Percentiles rank a stretch among this genome's conserved stretches.
These are phyloP conservation scores for Phytophthora vignae DNA, from an alignment of 352 stramenopile species.

Conservation along the genomic window DNA sequence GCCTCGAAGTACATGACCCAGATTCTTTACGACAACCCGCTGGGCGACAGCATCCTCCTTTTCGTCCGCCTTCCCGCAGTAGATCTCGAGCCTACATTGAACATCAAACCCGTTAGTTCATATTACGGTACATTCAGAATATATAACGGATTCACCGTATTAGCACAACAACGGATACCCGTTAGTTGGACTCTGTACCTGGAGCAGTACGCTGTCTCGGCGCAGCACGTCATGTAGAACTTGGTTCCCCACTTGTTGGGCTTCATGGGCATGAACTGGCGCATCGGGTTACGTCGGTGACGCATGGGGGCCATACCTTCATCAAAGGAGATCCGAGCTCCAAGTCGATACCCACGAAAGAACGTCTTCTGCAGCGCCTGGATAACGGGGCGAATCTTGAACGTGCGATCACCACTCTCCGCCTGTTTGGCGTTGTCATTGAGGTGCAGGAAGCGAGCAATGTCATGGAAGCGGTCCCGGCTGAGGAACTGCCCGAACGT, in stretches of 20 bases:
- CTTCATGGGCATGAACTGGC: background rate
- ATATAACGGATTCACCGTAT: background rate
- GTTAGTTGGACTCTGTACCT: background rate
- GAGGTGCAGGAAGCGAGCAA: conserved; percentile 10
- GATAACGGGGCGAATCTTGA: conserved; percentile 9
- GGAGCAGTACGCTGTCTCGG: background rate
- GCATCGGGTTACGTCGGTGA: background rate
- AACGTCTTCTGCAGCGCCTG: background rate
- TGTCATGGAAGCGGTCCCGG: conserved; percentile 11
- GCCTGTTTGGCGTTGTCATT: conserved; percentile 5
- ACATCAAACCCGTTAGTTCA: background rate
- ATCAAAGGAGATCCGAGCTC: background rate
- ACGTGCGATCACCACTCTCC: conserved; percentile 4
- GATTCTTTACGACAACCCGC: conserved; percentile 3
- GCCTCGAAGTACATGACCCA: conserved; percentile 5
- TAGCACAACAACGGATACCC: background rate
- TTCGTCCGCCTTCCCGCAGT: background rate
- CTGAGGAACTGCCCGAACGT: conserved; percentile 16
- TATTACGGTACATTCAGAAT: background rate
- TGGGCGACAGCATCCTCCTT: background rate
- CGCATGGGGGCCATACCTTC: background rate
- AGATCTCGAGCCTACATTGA: background rate
- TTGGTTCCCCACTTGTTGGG: background rate
- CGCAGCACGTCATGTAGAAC: background rate
- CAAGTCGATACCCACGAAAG: background rate